phyloP scores from a whole-genome alignment of 2,329 filamentous ascomycete species.

The Sporothrix brasiliensis region DNA sequence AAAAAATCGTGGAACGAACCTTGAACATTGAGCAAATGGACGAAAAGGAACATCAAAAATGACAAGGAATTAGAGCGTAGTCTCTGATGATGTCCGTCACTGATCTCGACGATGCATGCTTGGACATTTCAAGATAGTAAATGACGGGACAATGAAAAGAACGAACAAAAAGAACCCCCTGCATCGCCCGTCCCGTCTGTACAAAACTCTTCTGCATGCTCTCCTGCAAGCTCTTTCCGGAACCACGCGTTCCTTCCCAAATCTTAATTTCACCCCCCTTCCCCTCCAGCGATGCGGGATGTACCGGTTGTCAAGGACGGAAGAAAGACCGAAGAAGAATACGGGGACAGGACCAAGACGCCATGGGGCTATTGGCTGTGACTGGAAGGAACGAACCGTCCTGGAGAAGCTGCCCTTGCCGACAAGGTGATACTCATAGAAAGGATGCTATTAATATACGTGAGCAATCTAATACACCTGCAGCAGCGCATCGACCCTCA shows the following conservation, averaged over 20 bases:
- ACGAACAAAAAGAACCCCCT: not conserved
- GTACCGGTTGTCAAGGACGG: conserved; percentile 1
- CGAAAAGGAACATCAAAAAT: not conserved
- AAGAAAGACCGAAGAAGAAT: conserved; percentile 7
- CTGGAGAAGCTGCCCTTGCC: not conserved
- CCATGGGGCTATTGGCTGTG: not conserved
- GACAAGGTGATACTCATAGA: not conserved
- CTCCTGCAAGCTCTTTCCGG: conserved; percentile 17
- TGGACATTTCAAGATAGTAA: not conserved
- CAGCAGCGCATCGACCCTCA: conserved; percentile 17
- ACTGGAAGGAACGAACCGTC: not conserved
- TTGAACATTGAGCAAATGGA: not conserved
- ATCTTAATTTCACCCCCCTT: not conserved
- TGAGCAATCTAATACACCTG: not conserved
- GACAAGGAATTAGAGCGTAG: not conserved
- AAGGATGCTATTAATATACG: not conserved
- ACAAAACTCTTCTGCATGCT: not conserved
- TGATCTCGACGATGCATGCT: not conserved
- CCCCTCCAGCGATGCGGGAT: not conserved
- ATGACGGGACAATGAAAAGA: not conserved
- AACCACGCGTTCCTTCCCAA: not conserved
- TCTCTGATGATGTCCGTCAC: not conserved
- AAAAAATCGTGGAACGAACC: too few species aligned
- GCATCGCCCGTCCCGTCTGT: conserved; percentile 17
- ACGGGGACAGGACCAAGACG: not conserved